Conservation (phyloP, 2,329 filamentous ascomycete species). For the Neonectria faginata region DNA sequence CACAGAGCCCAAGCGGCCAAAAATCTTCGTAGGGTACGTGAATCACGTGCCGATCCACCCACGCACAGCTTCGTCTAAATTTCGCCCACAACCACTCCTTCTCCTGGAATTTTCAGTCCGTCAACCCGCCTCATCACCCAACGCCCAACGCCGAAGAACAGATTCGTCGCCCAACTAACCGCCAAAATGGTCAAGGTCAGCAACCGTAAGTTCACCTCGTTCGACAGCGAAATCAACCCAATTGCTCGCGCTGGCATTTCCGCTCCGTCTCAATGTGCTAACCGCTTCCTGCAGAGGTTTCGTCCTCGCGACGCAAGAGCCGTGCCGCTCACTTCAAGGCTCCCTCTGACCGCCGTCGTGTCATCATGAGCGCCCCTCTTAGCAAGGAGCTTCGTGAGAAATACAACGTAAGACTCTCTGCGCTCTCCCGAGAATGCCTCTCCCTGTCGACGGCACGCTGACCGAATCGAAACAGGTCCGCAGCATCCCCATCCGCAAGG, state of each 20-base stretch:
- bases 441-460: not conserved
- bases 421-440: not conserved
- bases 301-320: conserved; percentile 95
- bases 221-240: not conserved
- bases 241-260: not conserved
- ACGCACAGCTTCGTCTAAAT: conserved; percentile 44
- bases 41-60: conserved; percentile 50
- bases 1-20: not conserved
- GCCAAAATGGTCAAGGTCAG: conserved; percentile 79
- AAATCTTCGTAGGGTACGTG: not conserved
- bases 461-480: conserved; percentile 72
- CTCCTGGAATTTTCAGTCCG: conserved; percentile 27
- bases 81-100: conserved; percentile 43
- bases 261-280: conserved; percentile 12
- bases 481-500: conserved; percentile 96
- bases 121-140: conserved; percentile 44
- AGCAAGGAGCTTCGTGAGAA: conserved; percentile 98
- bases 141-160: conserved; percentile 47
- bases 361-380: conserved; percentile 96
- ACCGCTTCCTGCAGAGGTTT: conserved; percentile 60
- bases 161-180: conserved; percentile 46
- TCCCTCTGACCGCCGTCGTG: conserved; percentile 91
- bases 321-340: conserved; percentile 98
- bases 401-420: conserved; percentile 84
- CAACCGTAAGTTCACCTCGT: conserved; percentile 59